phyloP scores from a whole-genome alignment of 306 rosid species.

The Arachis hypogaea region DNA sequence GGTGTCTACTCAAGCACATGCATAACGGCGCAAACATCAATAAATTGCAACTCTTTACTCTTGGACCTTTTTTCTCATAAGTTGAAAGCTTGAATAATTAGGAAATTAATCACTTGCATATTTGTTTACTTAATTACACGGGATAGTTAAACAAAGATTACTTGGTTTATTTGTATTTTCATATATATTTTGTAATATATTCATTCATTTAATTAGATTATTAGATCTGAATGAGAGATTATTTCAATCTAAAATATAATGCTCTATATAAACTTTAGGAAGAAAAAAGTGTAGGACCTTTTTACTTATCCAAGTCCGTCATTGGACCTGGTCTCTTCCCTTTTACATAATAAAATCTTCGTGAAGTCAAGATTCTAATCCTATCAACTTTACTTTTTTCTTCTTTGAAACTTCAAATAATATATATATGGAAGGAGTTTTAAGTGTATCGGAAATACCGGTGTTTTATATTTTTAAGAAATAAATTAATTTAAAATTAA shows the following conservation, averaged over 20 bases:
- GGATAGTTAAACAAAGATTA: conserved; percentile 19
- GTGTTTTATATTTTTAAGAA: too few relatives aligned
- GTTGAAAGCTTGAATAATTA: conserved; percentile 29
- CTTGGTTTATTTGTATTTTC: not conserved
- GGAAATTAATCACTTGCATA: conserved; percentile 23
- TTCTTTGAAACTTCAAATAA: too few relatives aligned
- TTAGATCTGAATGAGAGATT: conserved; percentile 16
- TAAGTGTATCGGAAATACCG: too few relatives aligned
- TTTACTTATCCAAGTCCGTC: conserved; percentile 40
- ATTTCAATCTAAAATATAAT: conserved; percentile 17
- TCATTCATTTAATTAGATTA: too few relatives aligned
- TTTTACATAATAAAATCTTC: conserved; percentile 46
- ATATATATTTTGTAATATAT: too few relatives aligned
- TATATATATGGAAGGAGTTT: too few relatives aligned
- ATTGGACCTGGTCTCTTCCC: conserved; percentile 36
- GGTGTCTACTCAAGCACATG: conserved; percentile 28
- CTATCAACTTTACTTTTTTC: conserved; percentile 43
- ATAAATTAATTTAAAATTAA: too few relatives aligned
- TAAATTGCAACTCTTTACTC: conserved; percentile 10
- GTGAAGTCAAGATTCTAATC: conserved; percentile 49
- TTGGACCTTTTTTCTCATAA: not conserved
- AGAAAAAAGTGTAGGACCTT: conserved; percentile 41
- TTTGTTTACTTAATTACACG: conserved; percentile 26
- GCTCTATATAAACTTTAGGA: conserved; percentile 34
- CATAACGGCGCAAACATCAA: conserved; percentile 18